These are phyloP conservation scores for Brasilioporus rufonigricans DNA, from an alignment of 768 basidiomycete genomes.

Conservation along the genomic window DNA sequence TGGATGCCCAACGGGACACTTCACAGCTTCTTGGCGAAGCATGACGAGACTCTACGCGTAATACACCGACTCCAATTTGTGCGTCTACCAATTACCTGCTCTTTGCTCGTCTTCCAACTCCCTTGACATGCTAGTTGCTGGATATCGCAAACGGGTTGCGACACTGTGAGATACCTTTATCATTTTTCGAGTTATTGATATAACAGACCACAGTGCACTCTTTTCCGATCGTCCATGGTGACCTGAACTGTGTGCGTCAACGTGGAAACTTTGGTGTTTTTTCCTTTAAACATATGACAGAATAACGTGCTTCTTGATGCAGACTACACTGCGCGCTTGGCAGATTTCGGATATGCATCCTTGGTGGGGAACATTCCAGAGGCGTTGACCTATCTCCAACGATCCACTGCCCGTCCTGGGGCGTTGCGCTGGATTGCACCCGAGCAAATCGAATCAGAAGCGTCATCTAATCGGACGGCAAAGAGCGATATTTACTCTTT, in stretches of 20 bases:
- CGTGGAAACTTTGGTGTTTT: neutral
- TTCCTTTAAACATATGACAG: neutral
- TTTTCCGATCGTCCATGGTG: no score
- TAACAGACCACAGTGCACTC: no score
- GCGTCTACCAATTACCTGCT: neutral
- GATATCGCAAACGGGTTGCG: no score
- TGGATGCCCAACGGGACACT: neutral
- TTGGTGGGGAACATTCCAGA: constrained; percentile 1
- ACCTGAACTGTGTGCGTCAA: neutral
- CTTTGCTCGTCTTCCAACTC: neutral
- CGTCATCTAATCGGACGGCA: neutral
- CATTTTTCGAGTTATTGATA: no score
- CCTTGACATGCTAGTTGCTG: no score
- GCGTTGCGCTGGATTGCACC: constrained; percentile 47
- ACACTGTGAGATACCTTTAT: no score
- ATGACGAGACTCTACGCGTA: neutral
- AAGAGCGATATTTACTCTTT: constrained; percentile 18
- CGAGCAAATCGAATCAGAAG: constrained; percentile 15
- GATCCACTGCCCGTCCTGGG: constrained; percentile 29
- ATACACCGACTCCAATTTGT: neutral
- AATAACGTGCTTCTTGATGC: constrained; percentile 6
- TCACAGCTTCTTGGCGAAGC: neutral
- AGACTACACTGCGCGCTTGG: neutral
- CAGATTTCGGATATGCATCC: constrained; percentile 8
- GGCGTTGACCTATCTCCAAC: neutral